These are phyloP conservation scores for Xylaria sp. DNA, from an alignment of 2,329 filamentous ascomycete species.

Conservation along the genomic window DNA sequence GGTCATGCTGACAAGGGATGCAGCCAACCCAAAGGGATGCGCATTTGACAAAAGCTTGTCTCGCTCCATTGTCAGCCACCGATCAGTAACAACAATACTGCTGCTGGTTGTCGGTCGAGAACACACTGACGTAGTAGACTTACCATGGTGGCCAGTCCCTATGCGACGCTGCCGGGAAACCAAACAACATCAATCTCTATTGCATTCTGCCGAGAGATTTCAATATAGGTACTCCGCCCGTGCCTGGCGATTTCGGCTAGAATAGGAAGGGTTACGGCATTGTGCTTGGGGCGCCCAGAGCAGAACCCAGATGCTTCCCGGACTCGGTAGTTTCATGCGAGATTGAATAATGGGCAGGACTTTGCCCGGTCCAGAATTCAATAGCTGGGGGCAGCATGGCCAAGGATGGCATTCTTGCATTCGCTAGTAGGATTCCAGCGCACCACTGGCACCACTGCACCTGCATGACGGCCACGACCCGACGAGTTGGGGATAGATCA, in stretches of 20 bases:
- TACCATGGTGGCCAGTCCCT: slow-evolving; percentile 13
- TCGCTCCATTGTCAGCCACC: slow-evolving; percentile 22
- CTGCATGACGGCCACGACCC: slow-evolving; percentile 25
- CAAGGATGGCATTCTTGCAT: slow-evolving; percentile 16
- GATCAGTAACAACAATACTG: not conserved
- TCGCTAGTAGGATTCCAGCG: slow-evolving; percentile 16
- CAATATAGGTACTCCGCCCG: slow-evolving; percentile 17
- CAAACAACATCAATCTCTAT: slow-evolving; percentile 13
- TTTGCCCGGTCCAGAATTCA: slow-evolving; percentile 19
- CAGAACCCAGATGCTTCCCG: slow-evolving; percentile 1
- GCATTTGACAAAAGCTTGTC: slow-evolving; percentile 28
- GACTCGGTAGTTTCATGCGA: slow-evolving; percentile 29
- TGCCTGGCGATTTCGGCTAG: slow-evolving; percentile 8
- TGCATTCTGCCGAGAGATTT: slow-evolving; percentile 27
- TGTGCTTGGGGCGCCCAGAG: slow-evolving; percentile 1
- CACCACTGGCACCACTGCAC: not conserved
- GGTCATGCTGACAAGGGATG: slow-evolving; percentile 13
- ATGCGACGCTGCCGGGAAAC: slow-evolving; percentile 20
- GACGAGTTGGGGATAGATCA: slow-evolving; percentile 11
- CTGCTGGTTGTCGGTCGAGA: not conserved
- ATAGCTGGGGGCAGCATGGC: not conserved
- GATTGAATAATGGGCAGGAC: slow-evolving; percentile 7
- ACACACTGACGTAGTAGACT: slow-evolving; percentile 1
- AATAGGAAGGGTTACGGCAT: not conserved
- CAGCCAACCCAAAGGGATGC: slow-evolving; percentile 11